These are phyloP conservation scores for Heliocybe sulcata DNA, from an alignment of 1,284 basidiomycete species.

Conservation along the genomic window DNA sequence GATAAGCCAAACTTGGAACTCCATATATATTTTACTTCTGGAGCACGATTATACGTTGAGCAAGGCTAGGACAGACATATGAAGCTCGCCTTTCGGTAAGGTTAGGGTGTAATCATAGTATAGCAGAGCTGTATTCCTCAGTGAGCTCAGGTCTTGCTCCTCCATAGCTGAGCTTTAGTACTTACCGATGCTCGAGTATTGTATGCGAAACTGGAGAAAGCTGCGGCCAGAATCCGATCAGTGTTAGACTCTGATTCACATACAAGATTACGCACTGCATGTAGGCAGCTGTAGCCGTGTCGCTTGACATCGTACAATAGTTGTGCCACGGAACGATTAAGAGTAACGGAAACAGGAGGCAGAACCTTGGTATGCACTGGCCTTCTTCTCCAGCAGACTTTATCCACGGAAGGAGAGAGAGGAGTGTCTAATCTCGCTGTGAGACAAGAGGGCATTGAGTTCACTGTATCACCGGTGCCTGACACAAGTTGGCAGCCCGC, in stretches of 20 bases:
- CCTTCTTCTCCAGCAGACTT: too few species aligned
- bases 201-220: conserved; percentile 20
- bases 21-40: conserved; percentile 27
- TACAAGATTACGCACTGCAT: background rate
- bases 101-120: conserved; percentile 28
- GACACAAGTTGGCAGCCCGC: too few species aligned
- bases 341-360: background rate
- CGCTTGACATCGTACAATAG: background rate
- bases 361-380: too few species aligned
- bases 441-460: too few species aligned
- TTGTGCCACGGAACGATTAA: background rate
- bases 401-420: too few species aligned
- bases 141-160: background rate
- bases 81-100: conserved; percentile 9
- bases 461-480: too few species aligned
- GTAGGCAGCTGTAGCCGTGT: background rate
- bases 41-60: background rate
- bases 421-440: too few species aligned
- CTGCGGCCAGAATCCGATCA: conserved; percentile 5
- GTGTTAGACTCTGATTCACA: background rate
- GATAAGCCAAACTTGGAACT: conserved; percentile 18
- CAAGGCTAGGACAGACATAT: background rate
- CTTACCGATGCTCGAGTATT: conserved; percentile 24
- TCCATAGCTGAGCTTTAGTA: background rate
- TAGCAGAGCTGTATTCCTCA: conserved; percentile 10